phyloP scores from a whole-genome alignment of 164 flowering plant genomes.

The Euptelea pleiosperma region DNA sequence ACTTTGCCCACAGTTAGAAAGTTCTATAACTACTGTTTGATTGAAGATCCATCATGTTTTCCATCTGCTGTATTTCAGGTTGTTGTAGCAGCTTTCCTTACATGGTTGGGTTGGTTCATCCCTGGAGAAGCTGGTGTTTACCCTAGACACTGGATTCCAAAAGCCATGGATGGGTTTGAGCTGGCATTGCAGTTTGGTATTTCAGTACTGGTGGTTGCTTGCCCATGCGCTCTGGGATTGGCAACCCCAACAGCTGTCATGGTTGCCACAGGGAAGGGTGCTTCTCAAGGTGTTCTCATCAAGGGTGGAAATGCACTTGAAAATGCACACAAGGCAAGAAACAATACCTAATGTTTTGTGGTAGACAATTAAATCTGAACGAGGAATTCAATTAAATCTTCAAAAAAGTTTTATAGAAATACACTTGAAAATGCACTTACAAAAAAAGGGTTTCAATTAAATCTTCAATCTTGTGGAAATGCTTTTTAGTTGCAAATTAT shows the following conservation, averaged over 20 bases:
- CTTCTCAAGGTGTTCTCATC: constrained; percentile 89
- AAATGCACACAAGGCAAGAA: constrained; percentile 78
- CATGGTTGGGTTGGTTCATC: constrained; percentile 86
- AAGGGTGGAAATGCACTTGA: constrained; percentile 95
- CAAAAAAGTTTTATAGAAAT: neutral
- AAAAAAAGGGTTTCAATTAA: neutral
- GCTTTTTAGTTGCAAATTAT: neutral
- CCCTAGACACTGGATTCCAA: constrained; percentile 75
- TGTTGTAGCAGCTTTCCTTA: constrained; percentile 64
- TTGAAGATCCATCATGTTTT: neutral
- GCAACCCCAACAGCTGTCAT: constrained; percentile 98
- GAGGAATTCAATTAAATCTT: neutral
- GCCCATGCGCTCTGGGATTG: constrained; percentile 95
- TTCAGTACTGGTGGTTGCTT: constrained; percentile 92
- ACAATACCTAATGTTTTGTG: neutral
- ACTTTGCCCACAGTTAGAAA: too few species aligned
- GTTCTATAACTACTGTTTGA: neutral
- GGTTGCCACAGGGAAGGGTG: constrained; percentile 97
- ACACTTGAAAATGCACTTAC: neutral
- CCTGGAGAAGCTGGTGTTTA: constrained; percentile 64
- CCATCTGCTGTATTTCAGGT: constrained; percentile 48
- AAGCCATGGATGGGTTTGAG: constrained; percentile 83
- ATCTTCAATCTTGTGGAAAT: neutral
- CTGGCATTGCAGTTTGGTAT: constrained; percentile 92
- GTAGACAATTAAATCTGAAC: neutral